Conservation (phyloP, 2,329 filamentous ascomycete genomes). For the Orbilia brochopaga region DNA sequence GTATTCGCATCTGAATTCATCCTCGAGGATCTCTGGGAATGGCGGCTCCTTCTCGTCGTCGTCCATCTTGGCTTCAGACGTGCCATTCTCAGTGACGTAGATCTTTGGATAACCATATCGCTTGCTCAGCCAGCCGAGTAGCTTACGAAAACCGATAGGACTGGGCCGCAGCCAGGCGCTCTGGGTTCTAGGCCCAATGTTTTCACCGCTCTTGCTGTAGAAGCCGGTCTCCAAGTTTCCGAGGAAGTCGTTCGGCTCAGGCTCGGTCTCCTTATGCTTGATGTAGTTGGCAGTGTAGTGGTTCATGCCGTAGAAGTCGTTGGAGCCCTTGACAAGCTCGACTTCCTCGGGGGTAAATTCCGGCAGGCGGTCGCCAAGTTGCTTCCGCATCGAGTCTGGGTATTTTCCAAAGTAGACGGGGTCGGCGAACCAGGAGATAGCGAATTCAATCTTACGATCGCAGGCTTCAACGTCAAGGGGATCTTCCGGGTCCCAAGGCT, state of each 20-base stretch:
- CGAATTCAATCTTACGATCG: slow-evolving; percentile 82
- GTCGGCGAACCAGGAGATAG: slow-evolving; percentile 87
- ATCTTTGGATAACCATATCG: slow-evolving; percentile 78
- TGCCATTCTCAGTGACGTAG: slow-evolving; percentile 89
- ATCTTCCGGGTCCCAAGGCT: slow-evolving; percentile 81
- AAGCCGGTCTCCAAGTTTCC: slow-evolving; percentile 78
- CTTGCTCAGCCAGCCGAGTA: slow-evolving; percentile 77
- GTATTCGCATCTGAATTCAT: slow-evolving; percentile 81
- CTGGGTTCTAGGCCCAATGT: slow-evolving; percentile 81
- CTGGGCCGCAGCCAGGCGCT: slow-evolving; percentile 80
- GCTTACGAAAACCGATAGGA: slow-evolving; percentile 75
- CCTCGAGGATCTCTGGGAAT: slow-evolving; percentile 73
- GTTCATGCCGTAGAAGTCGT: slow-evolving; percentile 95
- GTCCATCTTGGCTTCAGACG: slow-evolving; percentile 68
- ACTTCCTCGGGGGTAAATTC: slow-evolving; percentile 74
- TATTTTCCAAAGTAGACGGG: slow-evolving; percentile 85
- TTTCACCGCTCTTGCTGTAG: slow-evolving; percentile 73
- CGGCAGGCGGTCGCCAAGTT: slow-evolving; percentile 79
- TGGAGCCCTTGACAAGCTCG: slow-evolving; percentile 78
- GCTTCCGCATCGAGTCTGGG: slow-evolving; percentile 79
- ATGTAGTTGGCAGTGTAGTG: slow-evolving; percentile 91
- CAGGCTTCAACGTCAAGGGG: slow-evolving; percentile 76
- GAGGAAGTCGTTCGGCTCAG: slow-evolving; percentile 70
- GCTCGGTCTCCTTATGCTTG: slow-evolving; percentile 69
- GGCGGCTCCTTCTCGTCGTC: slow-evolving; percentile 75